Evolutionary conservation across 805 yeast genomes (phyloP).

Genomic region (Starmerella vitae): DNA sequence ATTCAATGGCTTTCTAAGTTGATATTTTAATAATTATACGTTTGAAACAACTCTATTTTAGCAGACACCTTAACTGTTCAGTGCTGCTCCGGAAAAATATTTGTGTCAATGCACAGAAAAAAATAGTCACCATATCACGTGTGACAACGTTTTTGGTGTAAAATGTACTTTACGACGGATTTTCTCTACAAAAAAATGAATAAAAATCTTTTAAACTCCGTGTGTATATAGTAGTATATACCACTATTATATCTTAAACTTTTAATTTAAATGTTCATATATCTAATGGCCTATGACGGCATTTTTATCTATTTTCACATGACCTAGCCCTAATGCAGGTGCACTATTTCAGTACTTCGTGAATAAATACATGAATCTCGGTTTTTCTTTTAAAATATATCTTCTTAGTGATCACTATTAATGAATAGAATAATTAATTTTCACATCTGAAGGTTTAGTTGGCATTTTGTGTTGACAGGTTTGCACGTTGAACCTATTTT

Average conservation of each 20-base stretch:
- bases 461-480: not conserved
- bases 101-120: too few species aligned
- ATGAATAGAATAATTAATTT: conserved; percentile 5
- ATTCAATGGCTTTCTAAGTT: too few species aligned
- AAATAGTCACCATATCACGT: not conserved
- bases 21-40: too few species aligned
- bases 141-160: not conserved
- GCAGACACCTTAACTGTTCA: too few species aligned
- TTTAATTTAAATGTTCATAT: conserved; percentile 8
- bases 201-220: not conserved
- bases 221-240: conserved; percentile 2
- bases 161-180: not conserved
- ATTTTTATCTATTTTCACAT: not conserved
- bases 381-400: not conserved
- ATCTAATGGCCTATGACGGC: conserved; percentile 3
- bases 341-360: not conserved
- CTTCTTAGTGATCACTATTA: conserved; percentile 8
- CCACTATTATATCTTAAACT: conserved; percentile 7
- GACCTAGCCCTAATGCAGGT: conserved; percentile 2
- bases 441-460: not conserved
- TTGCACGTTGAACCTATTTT: too few species aligned
- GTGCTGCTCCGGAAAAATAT: too few species aligned
- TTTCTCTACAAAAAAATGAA: not conserved
- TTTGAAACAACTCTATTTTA: too few species aligned
- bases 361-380: conserved; percentile 8